Conservation (phyloP, 83 land plant genomes). For the Picea mariana region DNA sequence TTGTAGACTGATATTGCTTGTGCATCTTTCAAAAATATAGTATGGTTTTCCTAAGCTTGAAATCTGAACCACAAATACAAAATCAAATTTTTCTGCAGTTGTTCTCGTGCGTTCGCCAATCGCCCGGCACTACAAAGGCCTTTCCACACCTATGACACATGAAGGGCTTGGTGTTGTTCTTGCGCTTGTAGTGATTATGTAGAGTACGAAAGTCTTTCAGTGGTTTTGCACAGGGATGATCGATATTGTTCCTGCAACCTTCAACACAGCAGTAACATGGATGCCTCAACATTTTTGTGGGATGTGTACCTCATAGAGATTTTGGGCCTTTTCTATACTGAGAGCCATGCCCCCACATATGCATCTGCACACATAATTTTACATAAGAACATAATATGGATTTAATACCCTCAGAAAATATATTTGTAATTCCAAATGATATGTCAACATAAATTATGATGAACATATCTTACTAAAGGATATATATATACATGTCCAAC, state of each 20-base stretch:
- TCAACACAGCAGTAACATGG: constrained; percentile 43
- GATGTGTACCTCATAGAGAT: constrained; percentile 24
- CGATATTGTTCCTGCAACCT: constrained; percentile 42
- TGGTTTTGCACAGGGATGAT: constrained; percentile 30
- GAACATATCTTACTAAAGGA: no score
- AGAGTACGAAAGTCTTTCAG: constrained; percentile 42
- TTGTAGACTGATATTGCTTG: no score
- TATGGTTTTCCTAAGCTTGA: constrained; percentile 15
- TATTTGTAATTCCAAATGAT: no score
- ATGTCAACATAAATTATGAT: background rate
- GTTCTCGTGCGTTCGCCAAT: constrained; percentile 81
- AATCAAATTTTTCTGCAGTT: constrained; percentile 84
- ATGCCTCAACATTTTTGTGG: constrained; percentile 26
- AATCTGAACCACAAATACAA: constrained; percentile 38
- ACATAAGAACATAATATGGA: background rate
- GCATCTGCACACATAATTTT: constrained; percentile 18
- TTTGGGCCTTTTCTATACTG: constrained; percentile 27
- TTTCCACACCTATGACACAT: constrained; percentile 33
- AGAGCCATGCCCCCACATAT: constrained; percentile 34
- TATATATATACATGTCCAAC: background rate
- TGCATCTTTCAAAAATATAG: no score
- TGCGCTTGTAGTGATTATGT: constrained; percentile 45
- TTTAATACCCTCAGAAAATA: background rate
- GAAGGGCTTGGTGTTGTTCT: constrained; percentile 34
- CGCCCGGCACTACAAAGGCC: constrained; percentile 30